Percentiles rank a stretch among this genome's conserved stretches.
phyloP scores from a whole-genome alignment of 140 eudicot genomes.

The Ambrosia hybrid region DNA sequence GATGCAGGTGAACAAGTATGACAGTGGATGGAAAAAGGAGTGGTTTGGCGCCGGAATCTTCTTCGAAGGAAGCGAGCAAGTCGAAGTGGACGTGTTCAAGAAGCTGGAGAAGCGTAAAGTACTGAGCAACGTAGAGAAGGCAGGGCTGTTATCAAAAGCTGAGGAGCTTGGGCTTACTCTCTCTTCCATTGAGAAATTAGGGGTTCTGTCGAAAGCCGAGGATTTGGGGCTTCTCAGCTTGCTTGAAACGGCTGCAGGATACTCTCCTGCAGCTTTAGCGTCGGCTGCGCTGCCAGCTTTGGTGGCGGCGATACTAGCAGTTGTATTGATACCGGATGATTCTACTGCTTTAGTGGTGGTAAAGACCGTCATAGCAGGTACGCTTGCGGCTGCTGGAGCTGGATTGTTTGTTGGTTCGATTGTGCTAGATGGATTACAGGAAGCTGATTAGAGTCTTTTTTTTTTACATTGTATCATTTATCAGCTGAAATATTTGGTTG shows the following conservation, averaged over 20 bases:
- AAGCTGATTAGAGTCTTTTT: slow-evolving; percentile 58
- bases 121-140: slow-evolving; percentile 82
- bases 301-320: slow-evolving; percentile 63
- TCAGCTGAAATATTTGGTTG: slow-evolving; percentile 21
- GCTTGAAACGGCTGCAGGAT: slow-evolving; percentile 62
- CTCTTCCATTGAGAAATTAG: slow-evolving; percentile 95
- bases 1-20: slow-evolving; percentile 77
- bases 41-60: slow-evolving; percentile 96
- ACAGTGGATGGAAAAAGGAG: slow-evolving; percentile 66
- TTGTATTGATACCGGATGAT: slow-evolving; percentile 82
- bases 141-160: slow-evolving; percentile 88
- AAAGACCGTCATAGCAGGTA: slow-evolving; percentile 55
- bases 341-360: slow-evolving; percentile 65
- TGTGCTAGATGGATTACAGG: slow-evolving; percentile 84
- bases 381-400: slow-evolving; percentile 60
- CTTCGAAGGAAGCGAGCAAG: slow-evolving; percentile 78
- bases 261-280: slow-evolving; percentile 72
- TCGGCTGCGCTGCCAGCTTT: slow-evolving; percentile 73
- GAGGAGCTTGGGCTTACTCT: slow-evolving; percentile 83
- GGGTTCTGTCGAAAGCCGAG: slow-evolving; percentile 86
- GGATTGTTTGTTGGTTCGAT: slow-evolving; percentile 81
- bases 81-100: slow-evolving; percentile 85
- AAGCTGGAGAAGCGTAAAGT: slow-evolving; percentile 84
- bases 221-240: slow-evolving; percentile 85
- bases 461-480: background rate